Percentiles rank a stretch among this genome's conserved stretches.
These are phyloP conservation scores for Phytophthora cactorum DNA, from an alignment of 352 stramenopile species.

Conservation along the genomic window DNA sequence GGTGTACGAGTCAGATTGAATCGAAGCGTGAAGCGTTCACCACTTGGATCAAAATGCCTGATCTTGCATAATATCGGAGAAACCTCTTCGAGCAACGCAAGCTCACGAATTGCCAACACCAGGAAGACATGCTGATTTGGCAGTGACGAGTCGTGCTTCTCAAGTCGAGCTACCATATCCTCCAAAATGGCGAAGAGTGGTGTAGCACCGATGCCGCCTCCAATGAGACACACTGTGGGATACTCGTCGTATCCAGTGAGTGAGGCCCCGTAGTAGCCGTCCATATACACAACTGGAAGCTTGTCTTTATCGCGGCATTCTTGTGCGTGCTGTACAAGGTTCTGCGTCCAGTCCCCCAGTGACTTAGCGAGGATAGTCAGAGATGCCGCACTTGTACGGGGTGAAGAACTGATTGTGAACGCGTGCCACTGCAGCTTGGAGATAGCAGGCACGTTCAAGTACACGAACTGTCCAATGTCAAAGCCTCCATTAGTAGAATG, in stretches of 20 bases:
- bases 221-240: constrained; percentile 50
- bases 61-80: constrained; percentile 39
- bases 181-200: constrained; percentile 63
- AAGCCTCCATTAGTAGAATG: constrained; percentile 37
- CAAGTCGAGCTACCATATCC: constrained; percentile 43
- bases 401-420: constrained; percentile 66
- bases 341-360: constrained; percentile 54
- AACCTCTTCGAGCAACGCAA: constrained; percentile 51
- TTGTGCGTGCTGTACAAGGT: constrained; percentile 46
- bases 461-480: constrained; percentile 61
- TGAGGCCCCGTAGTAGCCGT: constrained; percentile 62
- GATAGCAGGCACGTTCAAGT: constrained; percentile 59
- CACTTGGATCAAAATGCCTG: constrained; percentile 32
- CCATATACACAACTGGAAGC: constrained; percentile 52
- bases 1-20: constrained; percentile 45
- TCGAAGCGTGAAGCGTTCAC: constrained; percentile 26
- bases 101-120: constrained; percentile 49
- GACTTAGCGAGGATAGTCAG: constrained; percentile 62
- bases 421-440: constrained; percentile 69
- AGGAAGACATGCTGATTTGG: constrained; percentile 43
- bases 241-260: constrained; percentile 52
- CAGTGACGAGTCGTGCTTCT: constrained; percentile 8
- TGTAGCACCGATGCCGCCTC: constrained; percentile 58
- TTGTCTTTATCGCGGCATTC: constrained; percentile 31
- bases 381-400: constrained; percentile 32